Evolutionary conservation across 768 basidiomycete species (phyloP), one percentile per base, ranked within the genome.

Genomic region (Tricholoma sp.): DNA sequence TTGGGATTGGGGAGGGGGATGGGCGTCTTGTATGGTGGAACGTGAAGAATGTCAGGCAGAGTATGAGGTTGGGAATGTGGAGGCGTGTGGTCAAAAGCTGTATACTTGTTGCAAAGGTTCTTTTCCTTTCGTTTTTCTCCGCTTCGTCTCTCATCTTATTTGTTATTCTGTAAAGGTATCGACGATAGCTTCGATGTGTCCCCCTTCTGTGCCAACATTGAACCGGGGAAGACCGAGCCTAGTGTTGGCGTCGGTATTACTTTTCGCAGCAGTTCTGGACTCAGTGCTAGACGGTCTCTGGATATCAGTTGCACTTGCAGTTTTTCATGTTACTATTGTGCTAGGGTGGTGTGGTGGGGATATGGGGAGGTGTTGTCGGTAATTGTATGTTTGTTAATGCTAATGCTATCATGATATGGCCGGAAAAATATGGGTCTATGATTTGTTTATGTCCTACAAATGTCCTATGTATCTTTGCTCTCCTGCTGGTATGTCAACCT

Each of bases 71-170:
- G 36, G 57, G 18, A 17, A 50, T 53, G 39, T 61, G 56, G 66
- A 58, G 56, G 50, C 62, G 63, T 52, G 52, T 59, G 10, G 31
- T 64, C 36, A 70, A 70, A 58, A 67, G 68, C 17, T 66, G 62
- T 48, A 57, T 72, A 7, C 60, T 72, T 36, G 57, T 66, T 20
- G 53, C 60, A 32, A 72, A 72, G 63, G 70, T 69, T 44, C 7
- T 58, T 56, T 20, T 8, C 18, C 17, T 37, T 24, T 6, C n/a
- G 18, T 6, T 37, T n/a, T 24, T 15, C 8, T 18, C 53, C n/a
- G 17, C 18, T 7, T 7, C 32, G 12, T 18, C 24, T 24, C 24
- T 36, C 17, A 11, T 18, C 41, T 33, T 6, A 41, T 12, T 47
- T 47, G 17, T 45, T 18, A 6, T 34, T 41, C 28, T 8, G 24